Evolutionary conservation across 164 flowering plant genomes (phyloP).

Genomic region (Dillenia turbinata): DNA sequence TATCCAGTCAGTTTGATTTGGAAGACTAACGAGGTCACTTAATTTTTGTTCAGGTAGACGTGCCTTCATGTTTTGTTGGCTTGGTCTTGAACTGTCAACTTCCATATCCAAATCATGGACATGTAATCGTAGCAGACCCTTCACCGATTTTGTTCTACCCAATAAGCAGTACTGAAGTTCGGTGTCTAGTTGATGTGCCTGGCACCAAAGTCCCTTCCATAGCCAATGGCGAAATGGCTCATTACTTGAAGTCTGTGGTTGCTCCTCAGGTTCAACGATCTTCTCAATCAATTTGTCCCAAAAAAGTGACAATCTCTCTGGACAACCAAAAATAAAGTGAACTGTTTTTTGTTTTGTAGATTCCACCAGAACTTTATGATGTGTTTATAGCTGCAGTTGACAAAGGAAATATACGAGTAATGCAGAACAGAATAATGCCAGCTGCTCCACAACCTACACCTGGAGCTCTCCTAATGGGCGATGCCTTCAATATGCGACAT

Average conservation of each 20-base stretch:
- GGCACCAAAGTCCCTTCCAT: constrained; percentile 89
- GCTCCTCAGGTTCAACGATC: constrained; percentile 74
- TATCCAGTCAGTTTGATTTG: too few relatives aligned
- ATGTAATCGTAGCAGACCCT: constrained; percentile 83
- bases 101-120: constrained; percentile 85
- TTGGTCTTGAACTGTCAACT: constrained; percentile 76
- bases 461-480: constrained; percentile 89
- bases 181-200: constrained; percentile 94
- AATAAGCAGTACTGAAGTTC: constrained; percentile 80
- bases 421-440: constrained; percentile 98
- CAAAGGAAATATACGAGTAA: constrained; percentile 73
- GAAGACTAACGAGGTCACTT: too few relatives aligned
- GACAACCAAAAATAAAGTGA: too few relatives aligned
- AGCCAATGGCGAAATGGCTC: constrained; percentile 84
- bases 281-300: background rate
- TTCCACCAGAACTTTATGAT: constrained; percentile 58
- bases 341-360: constrained; percentile 27
- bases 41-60: constrained; percentile 53
- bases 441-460: constrained; percentile 89
- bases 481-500: constrained; percentile 93
- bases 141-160: constrained; percentile 90
- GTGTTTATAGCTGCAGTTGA: constrained; percentile 75
- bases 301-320: background rate
- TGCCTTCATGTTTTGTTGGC: constrained; percentile 90
- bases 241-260: constrained; percentile 70